Percentiles rank a stretch among this genome's conserved stretches.
These are phyloP conservation scores for Phytopythium chamaehyphon DNA, from an alignment of 352 stramenopile genomes.

Conservation along the genomic window DNA sequence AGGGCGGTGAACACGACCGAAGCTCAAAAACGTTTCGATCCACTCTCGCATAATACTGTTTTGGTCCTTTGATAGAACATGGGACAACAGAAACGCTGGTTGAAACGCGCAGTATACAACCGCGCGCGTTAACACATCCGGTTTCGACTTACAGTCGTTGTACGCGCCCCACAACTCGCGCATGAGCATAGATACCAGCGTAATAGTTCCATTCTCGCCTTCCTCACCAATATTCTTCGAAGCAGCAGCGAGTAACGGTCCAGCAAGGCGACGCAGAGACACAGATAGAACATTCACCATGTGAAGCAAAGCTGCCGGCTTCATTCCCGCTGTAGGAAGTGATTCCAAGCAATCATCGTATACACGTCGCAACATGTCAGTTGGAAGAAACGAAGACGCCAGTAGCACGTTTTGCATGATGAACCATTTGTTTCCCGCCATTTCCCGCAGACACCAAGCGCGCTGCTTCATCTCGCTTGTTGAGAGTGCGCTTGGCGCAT, in stretches of 20 bases:
- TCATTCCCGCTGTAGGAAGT: conserved; percentile 48
- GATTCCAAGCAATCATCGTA: conserved; percentile 45
- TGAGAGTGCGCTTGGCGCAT: neutral
- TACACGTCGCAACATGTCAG: conserved; percentile 26
- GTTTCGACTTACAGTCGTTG: conserved; percentile 62
- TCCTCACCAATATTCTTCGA: conserved; percentile 9
- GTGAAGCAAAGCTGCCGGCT: conserved; percentile 49
- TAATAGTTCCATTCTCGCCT: neutral
- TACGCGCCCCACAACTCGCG: conserved; percentile 67
- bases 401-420: conserved; percentile 47
- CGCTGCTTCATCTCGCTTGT: conserved; percentile 11
- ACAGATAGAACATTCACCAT: conserved; percentile 69
- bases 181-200: conserved; percentile 37
- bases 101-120: conserved; percentile 74
- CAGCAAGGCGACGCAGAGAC: conserved; percentile 41
- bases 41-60: conserved; percentile 50
- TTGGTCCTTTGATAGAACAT: conserved; percentile 9
- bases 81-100: conserved; percentile 45
- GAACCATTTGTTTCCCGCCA: conserved; percentile 53
- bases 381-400: conserved; percentile 43
- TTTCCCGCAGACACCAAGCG: conserved; percentile 25
- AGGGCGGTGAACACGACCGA: conserved; percentile 53
- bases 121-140: conserved; percentile 56
- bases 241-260: conserved; percentile 15
- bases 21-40: conserved; percentile 46